A percentile compares a stretch with the other conserved stretches of the same genome.
phyloP scores from a whole-genome alignment of 208 protist species.

The Leishmania turanica region DNA sequence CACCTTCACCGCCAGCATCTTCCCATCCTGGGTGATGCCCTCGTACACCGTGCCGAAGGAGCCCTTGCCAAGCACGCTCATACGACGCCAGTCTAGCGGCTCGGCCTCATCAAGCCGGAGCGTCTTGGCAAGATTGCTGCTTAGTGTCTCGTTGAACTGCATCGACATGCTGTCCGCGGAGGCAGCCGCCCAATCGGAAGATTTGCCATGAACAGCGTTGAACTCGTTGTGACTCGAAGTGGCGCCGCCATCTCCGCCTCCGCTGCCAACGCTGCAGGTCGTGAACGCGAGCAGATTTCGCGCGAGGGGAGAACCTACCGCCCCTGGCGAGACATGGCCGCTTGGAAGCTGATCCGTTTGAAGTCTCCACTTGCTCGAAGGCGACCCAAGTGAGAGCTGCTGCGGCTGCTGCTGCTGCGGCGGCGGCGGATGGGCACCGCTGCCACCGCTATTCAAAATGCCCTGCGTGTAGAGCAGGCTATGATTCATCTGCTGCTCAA shows the following conservation, averaged over 20 bases:
- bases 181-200: not conserved
- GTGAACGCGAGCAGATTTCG: constrained; percentile 11
- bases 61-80: constrained; percentile 84
- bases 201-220: not conserved
- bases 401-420: constrained; percentile 6
- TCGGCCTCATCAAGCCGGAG: constrained; percentile 46
- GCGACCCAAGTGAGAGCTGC: constrained; percentile 17
- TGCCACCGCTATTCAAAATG: constrained; percentile 1
- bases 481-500: constrained; percentile 18
- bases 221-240: not conserved
- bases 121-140: constrained; percentile 27
- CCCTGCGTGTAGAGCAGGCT: constrained; percentile 2
- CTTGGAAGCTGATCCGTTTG: not conserved
- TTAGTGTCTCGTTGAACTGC: constrained; percentile 36
- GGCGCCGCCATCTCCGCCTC: not conserved
- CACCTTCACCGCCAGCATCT: constrained; percentile 89
- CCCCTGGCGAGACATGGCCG: not conserved
- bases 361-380: not conserved
- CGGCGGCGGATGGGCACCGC: not conserved
- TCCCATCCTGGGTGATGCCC: constrained; percentile 85
- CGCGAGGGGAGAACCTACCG: not conserved
- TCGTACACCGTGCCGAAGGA: constrained; percentile 91
- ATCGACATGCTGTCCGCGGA: constrained; percentile 36
- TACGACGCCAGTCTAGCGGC: constrained; percentile 73
- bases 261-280: not conserved